Percentiles rank a stretch among this genome's conserved stretches.
Conservation (phyloP, 1,284 basidiomycete species). For the Limonomyces culmigenus region DNA sequence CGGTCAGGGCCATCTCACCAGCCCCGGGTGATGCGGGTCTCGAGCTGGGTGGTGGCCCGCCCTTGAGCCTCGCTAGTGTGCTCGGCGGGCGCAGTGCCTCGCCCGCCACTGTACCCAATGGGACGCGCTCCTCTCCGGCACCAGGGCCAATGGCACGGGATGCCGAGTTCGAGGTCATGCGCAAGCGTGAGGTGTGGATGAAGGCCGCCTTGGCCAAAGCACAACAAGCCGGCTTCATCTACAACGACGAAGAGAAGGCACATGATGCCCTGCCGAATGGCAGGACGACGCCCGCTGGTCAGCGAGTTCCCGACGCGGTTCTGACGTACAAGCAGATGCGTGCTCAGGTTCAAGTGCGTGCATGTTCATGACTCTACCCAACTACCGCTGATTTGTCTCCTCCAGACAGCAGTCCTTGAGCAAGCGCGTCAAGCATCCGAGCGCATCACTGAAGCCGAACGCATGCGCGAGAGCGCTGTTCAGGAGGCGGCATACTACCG, state of each 20-base stretch:
- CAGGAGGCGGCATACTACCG: conserved; percentile 97
- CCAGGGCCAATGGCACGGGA: conserved; percentile 72
- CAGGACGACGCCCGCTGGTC: conserved; percentile 18
- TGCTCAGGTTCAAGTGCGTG: conserved; percentile 70
- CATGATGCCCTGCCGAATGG: conserved; percentile 14
- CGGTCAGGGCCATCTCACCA: conserved; percentile 3
- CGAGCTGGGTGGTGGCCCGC: too few relatives aligned
- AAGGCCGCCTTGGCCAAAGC: conserved; percentile 70
- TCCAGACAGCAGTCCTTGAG: conserved; percentile 50
- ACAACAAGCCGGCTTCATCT: conserved; percentile 67
- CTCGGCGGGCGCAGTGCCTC: conserved; percentile 44
- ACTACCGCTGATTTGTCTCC: conserved; percentile 7
- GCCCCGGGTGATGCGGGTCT: neutral
- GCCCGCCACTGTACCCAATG: conserved; percentile 35
- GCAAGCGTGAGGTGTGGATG: conserved; percentile 78
- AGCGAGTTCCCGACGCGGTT: conserved; percentile 46
- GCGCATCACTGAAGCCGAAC: conserved; percentile 68
- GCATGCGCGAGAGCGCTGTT: conserved; percentile 61
- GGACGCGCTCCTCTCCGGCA: too few relatives aligned
- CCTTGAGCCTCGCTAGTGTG: too few relatives aligned
- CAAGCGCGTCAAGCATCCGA: conserved; percentile 69
- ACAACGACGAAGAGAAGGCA: conserved; percentile 24
- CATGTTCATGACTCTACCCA: neutral
- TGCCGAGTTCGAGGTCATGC: conserved; percentile 61
- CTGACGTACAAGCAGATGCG: conserved; percentile 82